Evolutionary conservation across 306 rosid genomes (phyloP), one percentile per base, ranked within the genome.

Genomic region (Amphicarpaea edgeworthii): DNA sequence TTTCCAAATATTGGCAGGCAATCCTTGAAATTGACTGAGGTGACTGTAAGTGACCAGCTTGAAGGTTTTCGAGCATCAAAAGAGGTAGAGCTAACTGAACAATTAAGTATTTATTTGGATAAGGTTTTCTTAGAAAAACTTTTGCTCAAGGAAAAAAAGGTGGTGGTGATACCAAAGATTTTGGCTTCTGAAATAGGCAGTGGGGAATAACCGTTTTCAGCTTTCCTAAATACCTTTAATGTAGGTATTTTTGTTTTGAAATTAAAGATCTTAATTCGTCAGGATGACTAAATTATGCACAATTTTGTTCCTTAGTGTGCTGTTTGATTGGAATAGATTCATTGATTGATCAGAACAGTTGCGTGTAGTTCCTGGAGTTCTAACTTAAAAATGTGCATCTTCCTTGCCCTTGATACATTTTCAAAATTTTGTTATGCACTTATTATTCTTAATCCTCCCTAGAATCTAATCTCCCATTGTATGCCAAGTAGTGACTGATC

Each of bases 41-140:
- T 96, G 81, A 89, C 93, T 23, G 97, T 81, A 76, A 90, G 99
- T 77, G 98, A 96, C 87, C 87, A 90, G 81, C 88, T 96, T 80
- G 99, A 96, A 80, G 84, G 88, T 43, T 96, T 96, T 54, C 88
- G 99, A 80, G 97, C 99, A 73, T 86, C 96, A 72, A 96, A 96
- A 86, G 96, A 96, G 97, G 99, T 96, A 71, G 34, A 55, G 60
- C 78, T 40, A 77, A 63, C 62, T 45, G 80, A 72, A 28, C 71
- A 37, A 43, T 51, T 68, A 12, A 34, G 76, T 50, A 30, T 58
- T 37, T 17, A 65, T 66, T 69, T 76, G 20, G 78, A 70, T 69
- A 8, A 12, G 37, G 1, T 58, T 74, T 75, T 20, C 2, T 6
- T 43, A 60, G 46, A 71, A 42, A 42, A 53, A 62, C 15, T 6